phyloP scores from a whole-genome alignment of 345 rosid species.

The Aegle marmelos region DNA sequence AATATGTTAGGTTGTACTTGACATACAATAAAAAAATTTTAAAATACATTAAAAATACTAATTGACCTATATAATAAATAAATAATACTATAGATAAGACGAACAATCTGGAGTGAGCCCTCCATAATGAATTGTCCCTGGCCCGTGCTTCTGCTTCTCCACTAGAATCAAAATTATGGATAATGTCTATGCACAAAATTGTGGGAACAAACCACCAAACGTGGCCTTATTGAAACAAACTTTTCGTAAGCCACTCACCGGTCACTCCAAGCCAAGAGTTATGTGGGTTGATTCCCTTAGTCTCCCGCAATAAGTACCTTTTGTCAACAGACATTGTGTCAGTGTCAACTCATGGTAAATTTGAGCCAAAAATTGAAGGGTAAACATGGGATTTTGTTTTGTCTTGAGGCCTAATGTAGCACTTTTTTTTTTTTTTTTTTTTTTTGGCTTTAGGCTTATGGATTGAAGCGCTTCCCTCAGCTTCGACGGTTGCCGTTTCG shows the following conservation, averaged over 20 bases:
- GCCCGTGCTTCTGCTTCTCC: background rate
- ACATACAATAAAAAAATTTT: too few species aligned
- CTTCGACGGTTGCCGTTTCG: constrained; percentile 9
- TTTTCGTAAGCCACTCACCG: background rate
- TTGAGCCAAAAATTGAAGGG: too few species aligned
- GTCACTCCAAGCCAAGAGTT: background rate
- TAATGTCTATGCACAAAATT: background rate
- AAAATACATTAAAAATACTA: too few species aligned
- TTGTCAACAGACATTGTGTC: background rate
- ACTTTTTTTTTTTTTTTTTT: too few species aligned
- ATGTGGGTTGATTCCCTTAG: background rate
- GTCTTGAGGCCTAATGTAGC: too few species aligned
- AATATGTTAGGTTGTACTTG: too few species aligned
- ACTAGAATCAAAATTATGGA: background rate
- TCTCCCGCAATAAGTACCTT: background rate
- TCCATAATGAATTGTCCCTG: background rate
- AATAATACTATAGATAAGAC: too few species aligned
- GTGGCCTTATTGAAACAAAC: background rate
- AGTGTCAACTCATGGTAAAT: background rate
- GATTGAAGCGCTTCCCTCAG: constrained; percentile 8
- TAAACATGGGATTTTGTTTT: background rate
- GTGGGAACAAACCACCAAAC: background rate
- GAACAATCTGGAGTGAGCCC: background rate
- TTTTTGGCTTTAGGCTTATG: background rate
- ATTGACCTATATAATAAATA: too few species aligned